Evolutionary conservation across 1,284 basidiomycete species (phyloP).

Genomic region (Thelephora terrestris): DNA sequence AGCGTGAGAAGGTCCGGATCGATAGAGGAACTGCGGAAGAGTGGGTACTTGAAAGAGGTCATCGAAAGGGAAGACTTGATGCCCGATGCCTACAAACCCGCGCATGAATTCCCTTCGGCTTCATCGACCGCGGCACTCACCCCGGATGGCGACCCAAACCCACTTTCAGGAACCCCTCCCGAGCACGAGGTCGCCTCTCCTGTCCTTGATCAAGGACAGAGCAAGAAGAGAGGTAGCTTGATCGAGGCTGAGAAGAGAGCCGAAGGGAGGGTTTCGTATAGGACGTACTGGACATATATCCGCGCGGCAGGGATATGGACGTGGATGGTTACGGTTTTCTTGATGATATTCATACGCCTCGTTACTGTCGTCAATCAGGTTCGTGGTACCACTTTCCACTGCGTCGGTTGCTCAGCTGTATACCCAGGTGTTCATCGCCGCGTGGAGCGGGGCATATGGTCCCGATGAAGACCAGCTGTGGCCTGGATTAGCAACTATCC

Average conservation of each 20-base stretch:
- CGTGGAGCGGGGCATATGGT: conserved; percentile 56
- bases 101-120: conserved; percentile 11
- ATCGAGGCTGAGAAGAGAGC: conserved; percentile 54
- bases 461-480: conserved; percentile 14
- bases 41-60: conserved; percentile 41
- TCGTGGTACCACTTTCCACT: conserved; percentile 8
- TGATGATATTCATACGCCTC: conserved; percentile 46
- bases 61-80: conserved; percentile 36
- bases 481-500: background rate
- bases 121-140: conserved; percentile 33
- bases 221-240: conserved; percentile 35
- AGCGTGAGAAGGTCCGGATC: conserved; percentile 46
- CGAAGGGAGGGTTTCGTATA: conserved; percentile 50
- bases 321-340: conserved; percentile 41
- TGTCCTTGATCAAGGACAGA: conserved; percentile 5
- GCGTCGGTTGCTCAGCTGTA: conserved; percentile 1
- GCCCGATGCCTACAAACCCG: conserved; percentile 16
- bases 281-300: conserved; percentile 53
- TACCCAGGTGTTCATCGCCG: conserved; percentile 46
- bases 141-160: background rate
- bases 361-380: conserved; percentile 54
- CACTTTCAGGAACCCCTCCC: background rate
- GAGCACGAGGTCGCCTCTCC: background rate
- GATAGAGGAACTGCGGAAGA: conserved; percentile 43
- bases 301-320: conserved; percentile 46